These are phyloP conservation scores for Cryptosporidium canis DNA, from an alignment of 169 alveolate species.

Conservation along the genomic window DNA sequence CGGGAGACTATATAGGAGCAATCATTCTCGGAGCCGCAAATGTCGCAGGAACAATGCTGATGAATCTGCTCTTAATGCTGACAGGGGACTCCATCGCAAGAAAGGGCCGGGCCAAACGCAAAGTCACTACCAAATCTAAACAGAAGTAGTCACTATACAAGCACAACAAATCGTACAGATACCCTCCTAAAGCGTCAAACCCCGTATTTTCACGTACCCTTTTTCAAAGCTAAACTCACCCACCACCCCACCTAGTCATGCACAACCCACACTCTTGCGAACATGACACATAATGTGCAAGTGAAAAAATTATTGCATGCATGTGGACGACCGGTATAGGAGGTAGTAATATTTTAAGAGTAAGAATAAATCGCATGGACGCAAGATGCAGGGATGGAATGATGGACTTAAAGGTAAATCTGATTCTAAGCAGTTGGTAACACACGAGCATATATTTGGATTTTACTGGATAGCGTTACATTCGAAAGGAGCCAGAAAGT, in stretches of 20 bases:
- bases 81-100: not conserved
- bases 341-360: no score
- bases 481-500: slow-evolving; percentile 82
- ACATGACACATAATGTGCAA: not conserved
- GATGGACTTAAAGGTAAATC: not conserved
- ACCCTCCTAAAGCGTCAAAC: no score
- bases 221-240: not conserved
- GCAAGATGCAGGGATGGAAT: no score
- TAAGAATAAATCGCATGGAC: no score
- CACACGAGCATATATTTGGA: not conserved
- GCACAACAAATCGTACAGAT: no score
- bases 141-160: not conserved
- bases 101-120: not conserved
- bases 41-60: slow-evolving; percentile 40
- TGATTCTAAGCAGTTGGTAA: not conserved
- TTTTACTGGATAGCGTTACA: slow-evolving; percentile 51
- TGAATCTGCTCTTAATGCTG: slow-evolving; percentile 7
- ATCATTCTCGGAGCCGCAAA: slow-evolving; percentile 49
- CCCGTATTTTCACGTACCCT: not conserved
- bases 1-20: slow-evolving; percentile 64
- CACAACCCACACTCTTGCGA: not conserved
- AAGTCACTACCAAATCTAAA: slow-evolving; percentile 4
- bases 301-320: not conserved
- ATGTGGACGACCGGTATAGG: not conserved
- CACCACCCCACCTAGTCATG: not conserved